Evolutionary conservation across 768 basidiomycete genomes (phyloP), one percentile per base, ranked within the genome.

Genomic region (Boletus bicolor): DNA sequence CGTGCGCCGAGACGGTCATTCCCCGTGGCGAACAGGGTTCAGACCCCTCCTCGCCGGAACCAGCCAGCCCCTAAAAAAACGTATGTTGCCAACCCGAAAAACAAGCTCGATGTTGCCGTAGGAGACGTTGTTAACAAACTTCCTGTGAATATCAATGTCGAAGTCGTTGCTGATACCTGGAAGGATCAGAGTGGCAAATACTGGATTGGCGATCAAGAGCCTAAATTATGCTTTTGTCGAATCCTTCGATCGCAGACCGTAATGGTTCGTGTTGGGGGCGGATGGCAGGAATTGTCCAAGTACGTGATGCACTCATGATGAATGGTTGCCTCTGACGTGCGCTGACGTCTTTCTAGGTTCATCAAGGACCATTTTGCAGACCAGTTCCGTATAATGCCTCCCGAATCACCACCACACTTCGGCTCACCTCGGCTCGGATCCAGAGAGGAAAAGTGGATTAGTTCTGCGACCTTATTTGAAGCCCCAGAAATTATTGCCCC

Each of bases 251-350:
- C 89, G 1, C 89, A 93, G 64, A 93, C 90, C 0, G 93, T 96
- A 59, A 97, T 97, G 94, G 94, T 98, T 43, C 83, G 94, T 56
- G 92, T 97, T 14, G 94, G 94, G 28, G 95, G 95, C 36, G 95
- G 95, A 17, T 98, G 94, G 94, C 76, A 83, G 53, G 93, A 96
- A 70, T 73, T 98, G 50, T 92, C 91, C 19, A 93, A 86, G 93
- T 95, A 69, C 44, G 86, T 77, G 26, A 52, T 36, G 8, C 32
- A 39, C 9, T 21, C 12, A 47, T 49, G 21, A 47, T 46, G 35
- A 45, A 44, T 45, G 26, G 36, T 28, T 58, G 2, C 21, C 11
- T 21, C 35, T 43, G 12, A 44, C 19, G 26, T 19, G 44, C 46
- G 10, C 43, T 64, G 51, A 62, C 43, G 35, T 42, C 59, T 58